A percentile compares a stretch with the other conserved stretches of the same genome.
These are phyloP conservation scores for Helianthus annuus DNA, from an alignment of 129 eudicot species.

Conservation along the genomic window HanXRQr2.0-SUNRISE NC_035443.2:134566813-134567312, in stretches of 20 bases:
- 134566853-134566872: neutral
- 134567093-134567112: conserved; percentile 75
- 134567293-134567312: neutral
- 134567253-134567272: neutral
- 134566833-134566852: neutral
- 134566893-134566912: neutral
- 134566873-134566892: neutral
- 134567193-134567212: conserved; percentile 87
- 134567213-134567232: neutral
- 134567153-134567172: conserved; percentile 91
- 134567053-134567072: conserved; percentile 71
- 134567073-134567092: conserved; percentile 79
- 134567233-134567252: neutral
- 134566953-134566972: too few relatives aligned
- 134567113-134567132: conserved; percentile 87
- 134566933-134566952: neutral
- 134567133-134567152: conserved; percentile 87
- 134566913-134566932: neutral
- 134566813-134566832: neutral
- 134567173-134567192: conserved; percentile 77
- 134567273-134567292: neutral
- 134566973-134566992: conserved; percentile 59
- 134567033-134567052: conserved; percentile 62
- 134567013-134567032: conserved; percentile 62
- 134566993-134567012: conserved; percentile 67